These are phyloP conservation scores for Thuja plicata DNA, from an alignment of 83 land plant species.

Conservation along the genomic window DNA sequence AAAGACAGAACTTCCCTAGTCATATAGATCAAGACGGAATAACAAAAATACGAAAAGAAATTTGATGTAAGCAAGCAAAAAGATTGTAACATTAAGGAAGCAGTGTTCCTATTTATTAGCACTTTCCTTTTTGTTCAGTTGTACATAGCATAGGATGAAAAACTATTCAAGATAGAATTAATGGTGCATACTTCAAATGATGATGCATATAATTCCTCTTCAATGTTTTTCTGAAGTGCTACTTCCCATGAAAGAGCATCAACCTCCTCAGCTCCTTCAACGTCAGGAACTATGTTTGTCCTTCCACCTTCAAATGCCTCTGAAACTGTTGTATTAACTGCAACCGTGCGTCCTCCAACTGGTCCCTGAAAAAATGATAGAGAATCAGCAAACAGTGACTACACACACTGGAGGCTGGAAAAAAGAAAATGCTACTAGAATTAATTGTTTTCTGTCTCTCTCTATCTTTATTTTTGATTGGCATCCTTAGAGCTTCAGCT, in stretches of 20 bases:
- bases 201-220: slow-evolving; percentile 79
- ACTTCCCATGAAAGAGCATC: slow-evolving; percentile 78
- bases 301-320: slow-evolving; percentile 28
- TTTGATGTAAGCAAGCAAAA: not conserved
- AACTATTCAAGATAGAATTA: not conserved
- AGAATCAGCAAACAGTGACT: not conserved
- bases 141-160: not conserved
- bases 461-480: not conserved
- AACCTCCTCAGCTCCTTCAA: slow-evolving; percentile 29
- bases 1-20: not conserved
- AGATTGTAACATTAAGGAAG: not conserved
- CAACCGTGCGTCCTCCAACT: slow-evolving; percentile 46
- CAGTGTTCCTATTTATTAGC: not conserved
- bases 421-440: not conserved
- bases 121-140: not conserved
- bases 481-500: not conserved
- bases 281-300: slow-evolving; percentile 11
- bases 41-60: not conserved
- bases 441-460: not conserved
- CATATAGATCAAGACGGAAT: not conserved
- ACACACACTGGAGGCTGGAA: not conserved
- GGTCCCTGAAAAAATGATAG: slow-evolving; percentile 44
- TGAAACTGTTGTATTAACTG: slow-evolving; percentile 20
- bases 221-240: slow-evolving; percentile 62
- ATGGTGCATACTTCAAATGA: slow-evolving; percentile 50